Base-by-base conservation (phyloP, 1,139 yeast genomes). In the Candida frijolesensis region DNA sequence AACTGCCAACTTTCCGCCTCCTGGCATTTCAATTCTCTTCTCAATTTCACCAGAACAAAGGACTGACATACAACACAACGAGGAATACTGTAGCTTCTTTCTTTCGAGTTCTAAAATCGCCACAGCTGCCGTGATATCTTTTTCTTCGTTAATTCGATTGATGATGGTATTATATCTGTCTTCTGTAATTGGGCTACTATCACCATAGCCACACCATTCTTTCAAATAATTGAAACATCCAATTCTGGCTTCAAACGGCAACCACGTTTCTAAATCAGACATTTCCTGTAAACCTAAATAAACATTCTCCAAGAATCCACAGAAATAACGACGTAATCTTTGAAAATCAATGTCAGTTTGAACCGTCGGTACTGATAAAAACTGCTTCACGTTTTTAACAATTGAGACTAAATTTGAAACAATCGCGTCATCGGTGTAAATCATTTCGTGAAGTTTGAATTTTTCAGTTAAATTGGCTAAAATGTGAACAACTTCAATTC, bases 191-290 rank as follows among this genome's bases (percentile, higher is more conserved):
- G 75, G 70, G 19, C 81, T 76, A 34, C 83, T 75, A 47, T 82
- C 86, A 1, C 98, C 98, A 53, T 82, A 84, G 0, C 96, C 96
- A 67, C 97, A 90, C 99, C 99, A 95, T 62, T 89, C 96, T 57
- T 88, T 91, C 54, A 94, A 72, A 61, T 82, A 86, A 45, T 85
- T 83, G 68, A 90, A 91, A 57, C 95, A 87, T 0, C 91, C 87
- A 25, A 89, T 84, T 51, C 97, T 76, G 9, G 94, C 95, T 59
- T 87, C 92, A 64, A 91, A 91, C 1, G 96, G 94, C 22, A 92
- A 72, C 82, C 94, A 83, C 44, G 74, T 73, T 44, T 71, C 62
- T 46, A 72, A 56, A 19, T 76, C 79, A 6, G 81, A 42, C 32
- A 65, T 65, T 35, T 72, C 72, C 58, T 71, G 68, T 46, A 83